These are phyloP conservation scores for Oropetium thomaeum DNA, from an alignment of 176 grass and related monocot species.

Conservation along the genomic window DNA sequence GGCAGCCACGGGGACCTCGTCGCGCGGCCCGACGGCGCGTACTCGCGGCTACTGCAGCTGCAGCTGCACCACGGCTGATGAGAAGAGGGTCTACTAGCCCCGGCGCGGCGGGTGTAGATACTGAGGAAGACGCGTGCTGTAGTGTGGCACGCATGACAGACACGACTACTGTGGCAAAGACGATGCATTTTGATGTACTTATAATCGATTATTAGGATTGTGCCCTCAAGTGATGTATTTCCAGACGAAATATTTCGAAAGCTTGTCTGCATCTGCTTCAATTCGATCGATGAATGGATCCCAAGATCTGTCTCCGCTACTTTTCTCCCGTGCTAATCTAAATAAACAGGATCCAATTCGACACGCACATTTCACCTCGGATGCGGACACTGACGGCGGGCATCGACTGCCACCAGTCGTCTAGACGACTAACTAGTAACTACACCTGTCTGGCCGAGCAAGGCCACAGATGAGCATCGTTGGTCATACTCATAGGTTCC, in stretches of 20 bases:
- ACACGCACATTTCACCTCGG: too few relatives aligned
- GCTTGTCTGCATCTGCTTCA: neutral
- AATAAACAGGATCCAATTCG: too few relatives aligned
- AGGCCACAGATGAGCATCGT: too few relatives aligned
- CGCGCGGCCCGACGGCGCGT: conserved; percentile 55
- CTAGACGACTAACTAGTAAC: too few relatives aligned
- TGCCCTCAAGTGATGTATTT: neutral
- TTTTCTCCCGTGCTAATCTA: neutral
- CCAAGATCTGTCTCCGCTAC: neutral
- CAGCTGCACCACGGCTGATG: conserved; percentile 67
- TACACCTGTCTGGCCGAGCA: too few relatives aligned
- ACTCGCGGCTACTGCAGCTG: conserved; percentile 68
- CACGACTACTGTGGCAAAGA: neutral
- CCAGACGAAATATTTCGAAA: neutral
- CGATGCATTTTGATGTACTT: conserved; percentile 14
- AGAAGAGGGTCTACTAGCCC: neutral
- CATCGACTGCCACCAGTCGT: too few relatives aligned
- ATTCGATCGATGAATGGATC: neutral
- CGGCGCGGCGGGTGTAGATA: conserved; percentile 47
- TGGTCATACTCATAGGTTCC: too few relatives aligned
- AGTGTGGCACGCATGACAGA: neutral
- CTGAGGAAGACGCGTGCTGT: neutral
- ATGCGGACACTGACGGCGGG: too few relatives aligned
- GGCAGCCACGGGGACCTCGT: conserved; percentile 75
- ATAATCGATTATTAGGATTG: conserved; percentile 20